Base-by-base conservation (phyloP, 306 rosid genomes). In the Vicia sativa region DNA sequence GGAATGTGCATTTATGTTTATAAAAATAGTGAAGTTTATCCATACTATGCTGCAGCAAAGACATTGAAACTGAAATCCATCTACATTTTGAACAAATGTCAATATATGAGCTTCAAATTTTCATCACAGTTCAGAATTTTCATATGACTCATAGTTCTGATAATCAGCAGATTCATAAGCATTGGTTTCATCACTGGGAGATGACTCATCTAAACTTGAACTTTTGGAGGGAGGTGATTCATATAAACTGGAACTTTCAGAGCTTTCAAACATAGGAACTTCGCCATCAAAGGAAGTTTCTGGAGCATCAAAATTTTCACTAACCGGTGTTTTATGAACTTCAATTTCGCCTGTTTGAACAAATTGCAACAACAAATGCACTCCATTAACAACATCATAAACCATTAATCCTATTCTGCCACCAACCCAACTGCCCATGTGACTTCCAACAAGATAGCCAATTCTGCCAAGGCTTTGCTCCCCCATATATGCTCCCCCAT, bases 401-500 rank as follows among this genome's bases (percentile, higher is more conserved):
- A 79, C 39, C 99, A 90, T 95, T 9, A 88, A 63, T 75, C 92
- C 99, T 38, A 90, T 64, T 69, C 96, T 84, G 77, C 96, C 95
- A 65, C 97, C 99, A 65, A 73, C 76, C 97, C 97, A 90, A 81
- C 96, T 88, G 11, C 99, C 99, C 78, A 87, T 4, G 63, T 88
- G 90, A 82, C 97, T 90, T 84, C 97, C 97, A 45, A 84, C 82
- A 55, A 90, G 92, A 79, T 95, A 90, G 66, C 96, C 99, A 65
- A 88, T 11, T 75, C 89, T 85, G 75, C 96, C 96, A 39, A 88
- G 82, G 83, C 84, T 82, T 80, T 88, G 78, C 74, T 95, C 96
- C 29, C 95, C 95, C 0, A 78, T 0, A 19, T 82, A 90, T 28
- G 90, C 99, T 58, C 91, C 88, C 13, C 67, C 65, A 54, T 95